These are phyloP conservation scores for Trichocomaceae sp. DNA, from an alignment of 2,329 filamentous ascomycete species.

Conservation along the genomic window DNA sequence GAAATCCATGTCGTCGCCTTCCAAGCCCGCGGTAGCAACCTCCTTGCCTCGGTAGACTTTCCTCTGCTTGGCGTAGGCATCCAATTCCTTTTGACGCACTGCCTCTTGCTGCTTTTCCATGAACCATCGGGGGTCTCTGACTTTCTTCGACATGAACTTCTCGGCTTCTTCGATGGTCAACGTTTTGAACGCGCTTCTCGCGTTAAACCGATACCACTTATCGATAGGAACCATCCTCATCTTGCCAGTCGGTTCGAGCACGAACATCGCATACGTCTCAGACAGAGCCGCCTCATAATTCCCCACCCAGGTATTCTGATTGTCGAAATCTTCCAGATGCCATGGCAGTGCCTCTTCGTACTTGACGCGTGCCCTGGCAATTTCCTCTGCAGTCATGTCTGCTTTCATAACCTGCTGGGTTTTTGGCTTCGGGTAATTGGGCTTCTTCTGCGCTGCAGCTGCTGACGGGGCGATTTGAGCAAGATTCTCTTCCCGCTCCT, in stretches of 20 bases:
- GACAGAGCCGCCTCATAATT: slow-evolving; percentile 86
- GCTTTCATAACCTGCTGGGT: slow-evolving; percentile 77
- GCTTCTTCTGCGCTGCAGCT: slow-evolving; percentile 62
- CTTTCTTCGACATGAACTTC: slow-evolving; percentile 70
- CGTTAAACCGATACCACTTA: slow-evolving; percentile 74
- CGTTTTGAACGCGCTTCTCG: slow-evolving; percentile 58
- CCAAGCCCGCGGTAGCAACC: slow-evolving; percentile 45
- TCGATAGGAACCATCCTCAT: slow-evolving; percentile 88
- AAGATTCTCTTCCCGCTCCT: slow-evolving; percentile 76
- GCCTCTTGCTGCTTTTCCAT: slow-evolving; percentile 55
- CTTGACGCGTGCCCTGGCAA: slow-evolving; percentile 57
- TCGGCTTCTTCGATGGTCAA: slow-evolving; percentile 81
- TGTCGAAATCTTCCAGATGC: slow-evolving; percentile 94
- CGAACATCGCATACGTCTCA: slow-evolving; percentile 69
- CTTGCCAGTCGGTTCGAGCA: slow-evolving; percentile 61
- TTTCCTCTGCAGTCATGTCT: slow-evolving; percentile 68
- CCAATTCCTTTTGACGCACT: slow-evolving; percentile 52
- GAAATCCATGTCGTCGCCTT: slow-evolving; percentile 61
- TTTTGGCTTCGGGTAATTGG: slow-evolving; percentile 64
- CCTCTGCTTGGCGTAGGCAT: slow-evolving; percentile 45
- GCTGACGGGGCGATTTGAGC: slow-evolving; percentile 86
- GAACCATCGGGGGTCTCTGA: slow-evolving; percentile 72
- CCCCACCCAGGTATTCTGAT: slow-evolving; percentile 89
- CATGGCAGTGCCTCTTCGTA: slow-evolving; percentile 95
- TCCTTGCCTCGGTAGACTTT: slow-evolving; percentile 43